Percentiles rank a stretch among this genome's conserved stretches.
Evolutionary conservation across 805 yeast genomes (phyloP).

Genomic region (Debaryomyces hansenii): DNA sequence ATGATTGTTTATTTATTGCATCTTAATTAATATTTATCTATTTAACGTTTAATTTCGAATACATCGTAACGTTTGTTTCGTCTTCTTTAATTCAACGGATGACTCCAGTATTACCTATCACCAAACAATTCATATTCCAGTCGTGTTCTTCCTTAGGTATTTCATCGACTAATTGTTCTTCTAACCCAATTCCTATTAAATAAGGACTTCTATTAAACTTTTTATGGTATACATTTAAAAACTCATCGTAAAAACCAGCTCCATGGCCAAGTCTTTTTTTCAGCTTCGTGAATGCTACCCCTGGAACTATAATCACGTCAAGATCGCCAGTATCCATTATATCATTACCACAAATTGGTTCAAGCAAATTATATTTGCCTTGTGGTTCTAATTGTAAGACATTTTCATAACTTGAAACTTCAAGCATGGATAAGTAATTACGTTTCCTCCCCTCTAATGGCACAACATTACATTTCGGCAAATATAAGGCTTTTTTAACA

Average conservation of each 20-base stretch:
- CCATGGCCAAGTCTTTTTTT: slow-evolving; percentile 83
- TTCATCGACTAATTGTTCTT: slow-evolving; percentile 54
- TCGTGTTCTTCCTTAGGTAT: slow-evolving; percentile 68
- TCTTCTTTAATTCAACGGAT: background rate
- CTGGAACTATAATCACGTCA: slow-evolving; percentile 81
- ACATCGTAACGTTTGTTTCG: slow-evolving; percentile 6
- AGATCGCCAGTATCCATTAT: slow-evolving; percentile 32
- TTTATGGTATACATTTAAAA: slow-evolving; percentile 20
- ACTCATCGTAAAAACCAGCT: slow-evolving; percentile 87
- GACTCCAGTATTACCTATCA: slow-evolving; percentile 35
- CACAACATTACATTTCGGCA: slow-evolving; percentile 52
- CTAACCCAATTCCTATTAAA: slow-evolving; percentile 64
- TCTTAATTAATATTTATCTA: slow-evolving; percentile 3
- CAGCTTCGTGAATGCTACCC: slow-evolving; percentile 66
- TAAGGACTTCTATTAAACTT: slow-evolving; percentile 33
- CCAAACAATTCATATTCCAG: slow-evolving; percentile 53
- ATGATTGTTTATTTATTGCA: background rate
- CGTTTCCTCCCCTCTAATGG: slow-evolving; percentile 28
- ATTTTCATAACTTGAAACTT: slow-evolving; percentile 40
- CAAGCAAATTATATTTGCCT: slow-evolving; percentile 67
- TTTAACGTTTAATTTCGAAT: slow-evolving; percentile 6
- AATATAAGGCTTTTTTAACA: slow-evolving; percentile 50
- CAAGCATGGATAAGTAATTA: slow-evolving; percentile 55
- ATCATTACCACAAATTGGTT: slow-evolving; percentile 52
- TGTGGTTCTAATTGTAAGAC: slow-evolving; percentile 55